Conservation (phyloP, 805 yeast genomes). For the Candida tallmaniae region DNA sequence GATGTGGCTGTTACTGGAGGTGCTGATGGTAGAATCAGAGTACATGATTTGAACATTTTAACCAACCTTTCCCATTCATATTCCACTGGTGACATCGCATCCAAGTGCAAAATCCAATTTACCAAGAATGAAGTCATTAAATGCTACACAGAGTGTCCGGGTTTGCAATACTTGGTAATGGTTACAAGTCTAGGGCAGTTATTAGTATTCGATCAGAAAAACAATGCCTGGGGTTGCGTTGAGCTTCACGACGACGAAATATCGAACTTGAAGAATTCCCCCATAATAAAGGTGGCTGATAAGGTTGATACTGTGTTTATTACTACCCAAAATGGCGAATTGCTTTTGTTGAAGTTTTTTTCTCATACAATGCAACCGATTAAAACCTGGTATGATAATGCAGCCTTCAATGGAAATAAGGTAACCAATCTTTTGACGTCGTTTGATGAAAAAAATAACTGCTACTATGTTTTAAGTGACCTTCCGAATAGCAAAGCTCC, state of each 20-base stretch:
- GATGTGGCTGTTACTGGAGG: slow-evolving; percentile 79
- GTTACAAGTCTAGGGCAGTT: slow-evolving; percentile 60
- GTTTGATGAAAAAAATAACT: slow-evolving; percentile 12
- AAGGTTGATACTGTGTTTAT: slow-evolving; percentile 25
- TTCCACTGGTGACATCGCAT: slow-evolving; percentile 30
- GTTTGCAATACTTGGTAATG: slow-evolving; percentile 39
- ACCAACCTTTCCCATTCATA: slow-evolving; percentile 14
- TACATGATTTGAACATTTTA: slow-evolving; percentile 46
- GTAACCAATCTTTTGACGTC: slow-evolving; percentile 46
- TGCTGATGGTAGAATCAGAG: slow-evolving; percentile 79
- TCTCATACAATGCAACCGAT: background rate
- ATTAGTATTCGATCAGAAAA: slow-evolving; percentile 24
- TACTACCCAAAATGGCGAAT: slow-evolving; percentile 34
- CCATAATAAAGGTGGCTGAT: slow-evolving; percentile 39
- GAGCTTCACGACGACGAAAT: slow-evolving; percentile 12
- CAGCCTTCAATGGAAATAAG: slow-evolving; percentile 27
- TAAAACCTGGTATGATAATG: slow-evolving; percentile 16
- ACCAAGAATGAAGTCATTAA: slow-evolving; percentile 54
- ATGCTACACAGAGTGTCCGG: slow-evolving; percentile 47
- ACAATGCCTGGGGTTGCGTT: slow-evolving; percentile 20
- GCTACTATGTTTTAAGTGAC: slow-evolving; percentile 43
- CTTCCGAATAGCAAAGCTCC: slow-evolving; percentile 65
- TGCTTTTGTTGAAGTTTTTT: slow-evolving; percentile 31
- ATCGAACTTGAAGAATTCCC: slow-evolving; percentile 31
- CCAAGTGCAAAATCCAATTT: slow-evolving; percentile 20